A percentile compares a stretch with the other conserved stretches of the same genome.
Conservation (phyloP, 305 asterid species). For the Andrographis paniculata region DNA sequence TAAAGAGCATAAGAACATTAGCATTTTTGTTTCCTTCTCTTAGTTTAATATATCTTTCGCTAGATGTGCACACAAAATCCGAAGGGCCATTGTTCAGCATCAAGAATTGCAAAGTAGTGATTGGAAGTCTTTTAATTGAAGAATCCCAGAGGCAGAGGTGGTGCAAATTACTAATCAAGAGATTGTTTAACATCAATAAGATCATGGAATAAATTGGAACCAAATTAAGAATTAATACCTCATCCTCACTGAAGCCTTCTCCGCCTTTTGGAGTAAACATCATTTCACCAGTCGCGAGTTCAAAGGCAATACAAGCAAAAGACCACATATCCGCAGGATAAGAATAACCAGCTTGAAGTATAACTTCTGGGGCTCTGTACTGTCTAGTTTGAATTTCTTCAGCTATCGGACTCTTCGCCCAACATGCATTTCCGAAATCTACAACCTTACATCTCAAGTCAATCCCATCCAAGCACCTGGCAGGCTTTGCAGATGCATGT, state of each 20-base stretch:
- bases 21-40: too few relatives aligned
- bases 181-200: not conserved
- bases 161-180: not conserved
- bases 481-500: constrained; percentile 49
- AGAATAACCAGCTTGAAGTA: constrained; percentile 77
- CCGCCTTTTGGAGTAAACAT: constrained; percentile 86
- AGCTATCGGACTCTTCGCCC: constrained; percentile 71
- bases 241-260: constrained; percentile 85
- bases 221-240: constrained; percentile 37
- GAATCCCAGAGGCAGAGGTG: not conserved
- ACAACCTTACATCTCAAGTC: constrained; percentile 81
- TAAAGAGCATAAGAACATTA: too few relatives aligned
- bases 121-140: not conserved
- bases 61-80: too few relatives aligned
- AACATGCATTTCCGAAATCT: constrained; percentile 94
- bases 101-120: not conserved
- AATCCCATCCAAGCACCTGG: constrained; percentile 67
- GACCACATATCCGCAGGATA: constrained; percentile 94
- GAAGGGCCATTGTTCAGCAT: too few relatives aligned
- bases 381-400: constrained; percentile 94
- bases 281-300: constrained; percentile 98
- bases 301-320: constrained; percentile 87
- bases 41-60: not conserved
- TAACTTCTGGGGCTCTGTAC: constrained; percentile 92
- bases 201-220: not conserved